Percentiles rank a stretch among this genome's conserved stretches.
These are phyloP conservation scores for Colletotrichum echinochloae DNA, from an alignment of 2,329 filamentous ascomycete species.

Conservation along the genomic window DNA sequence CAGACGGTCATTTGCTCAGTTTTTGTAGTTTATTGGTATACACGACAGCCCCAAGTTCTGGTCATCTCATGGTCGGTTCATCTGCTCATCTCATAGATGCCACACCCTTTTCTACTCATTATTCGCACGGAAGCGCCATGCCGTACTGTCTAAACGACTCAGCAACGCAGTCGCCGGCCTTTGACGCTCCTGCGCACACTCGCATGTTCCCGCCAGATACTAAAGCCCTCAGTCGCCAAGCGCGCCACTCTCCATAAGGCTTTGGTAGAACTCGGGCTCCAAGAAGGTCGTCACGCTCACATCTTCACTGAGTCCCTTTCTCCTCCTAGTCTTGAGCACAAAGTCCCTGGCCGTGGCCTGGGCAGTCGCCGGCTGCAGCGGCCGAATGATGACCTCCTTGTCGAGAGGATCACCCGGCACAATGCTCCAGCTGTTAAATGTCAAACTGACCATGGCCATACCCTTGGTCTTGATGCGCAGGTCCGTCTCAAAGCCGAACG, in stretches of 20 bases:
- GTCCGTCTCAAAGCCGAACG: slow-evolving; percentile 98
- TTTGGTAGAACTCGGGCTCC: slow-evolving; percentile 92
- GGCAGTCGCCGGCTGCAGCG: slow-evolving; percentile 87
- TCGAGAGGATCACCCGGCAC: slow-evolving; percentile 97
- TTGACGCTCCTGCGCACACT: slow-evolving; percentile 1
- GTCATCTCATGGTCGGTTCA: slow-evolving; percentile 22
- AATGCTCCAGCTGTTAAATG: slow-evolving; percentile 96
- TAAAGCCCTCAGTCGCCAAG: slow-evolving; percentile 65
- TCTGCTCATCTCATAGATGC: slow-evolving; percentile 22
- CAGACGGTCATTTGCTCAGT: neutral
- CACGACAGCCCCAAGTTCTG: slow-evolving; percentile 24
- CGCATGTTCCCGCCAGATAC: neutral
- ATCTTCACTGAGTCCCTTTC: slow-evolving; percentile 95
- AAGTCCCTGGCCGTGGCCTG: slow-evolving; percentile 95
- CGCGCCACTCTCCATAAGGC: slow-evolving; percentile 88
- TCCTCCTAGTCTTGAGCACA: slow-evolving; percentile 91
- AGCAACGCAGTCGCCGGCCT: slow-evolving; percentile 4
- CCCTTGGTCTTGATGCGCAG: slow-evolving; percentile 96
- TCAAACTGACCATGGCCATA: slow-evolving; percentile 87
- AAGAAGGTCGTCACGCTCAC: slow-evolving; percentile 96
- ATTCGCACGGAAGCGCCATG: slow-evolving; percentile 9
- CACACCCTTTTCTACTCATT: neutral
- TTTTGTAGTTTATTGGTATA: slow-evolving; percentile 17
- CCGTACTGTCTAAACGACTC: slow-evolving; percentile 7
- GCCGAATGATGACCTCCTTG: slow-evolving; percentile 82